These are phyloP conservation scores for Suillus fuscotomentosus DNA, from an alignment of 768 basidiomycete genomes.

Conservation along the genomic window DNA sequence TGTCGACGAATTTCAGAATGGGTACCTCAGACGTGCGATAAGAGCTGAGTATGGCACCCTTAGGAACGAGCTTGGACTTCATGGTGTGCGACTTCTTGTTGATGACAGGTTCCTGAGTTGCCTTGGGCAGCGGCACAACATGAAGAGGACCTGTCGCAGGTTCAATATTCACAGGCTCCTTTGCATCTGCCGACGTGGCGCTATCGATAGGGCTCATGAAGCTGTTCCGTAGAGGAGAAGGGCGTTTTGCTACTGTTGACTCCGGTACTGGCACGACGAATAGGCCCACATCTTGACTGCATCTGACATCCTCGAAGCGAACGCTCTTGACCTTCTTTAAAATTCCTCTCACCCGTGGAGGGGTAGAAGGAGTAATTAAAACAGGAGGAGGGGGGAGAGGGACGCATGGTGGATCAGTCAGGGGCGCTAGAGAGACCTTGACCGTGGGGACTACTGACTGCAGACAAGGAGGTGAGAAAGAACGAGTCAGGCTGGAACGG, in stretches of 20 bases:
- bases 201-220: slow-evolving; percentile 5
- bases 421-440: not conserved
- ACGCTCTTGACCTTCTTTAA: slow-evolving; percentile 41
- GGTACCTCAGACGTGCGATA: slow-evolving; percentile 9
- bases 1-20: not conserved
- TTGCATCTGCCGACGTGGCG: not conserved
- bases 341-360: slow-evolving; percentile 33
- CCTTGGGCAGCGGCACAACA: not conserved
- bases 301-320: slow-evolving; percentile 31
- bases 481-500: slow-evolving; percentile 2
- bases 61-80: slow-evolving; percentile 17
- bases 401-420: slow-evolving; percentile 17
- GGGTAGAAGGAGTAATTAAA: slow-evolving; percentile 25
- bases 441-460: slow-evolving; percentile 1
- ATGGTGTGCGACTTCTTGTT: slow-evolving; percentile 11
- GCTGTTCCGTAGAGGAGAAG: slow-evolving; percentile 9
- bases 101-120: not conserved
- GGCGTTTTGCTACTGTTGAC: slow-evolving; percentile 2
- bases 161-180: not conserved
- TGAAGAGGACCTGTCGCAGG: not conserved
- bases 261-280: slow-evolving; percentile 1
- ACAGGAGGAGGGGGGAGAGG: slow-evolving; percentile 22
- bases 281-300: slow-evolving; percentile 2
- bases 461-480: slow-evolving; percentile 16
- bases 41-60: slow-evolving; percentile 9